Evolutionary conservation across 805 yeast species (phyloP).

Genomic region (Kuraishia hungarica): DNA sequence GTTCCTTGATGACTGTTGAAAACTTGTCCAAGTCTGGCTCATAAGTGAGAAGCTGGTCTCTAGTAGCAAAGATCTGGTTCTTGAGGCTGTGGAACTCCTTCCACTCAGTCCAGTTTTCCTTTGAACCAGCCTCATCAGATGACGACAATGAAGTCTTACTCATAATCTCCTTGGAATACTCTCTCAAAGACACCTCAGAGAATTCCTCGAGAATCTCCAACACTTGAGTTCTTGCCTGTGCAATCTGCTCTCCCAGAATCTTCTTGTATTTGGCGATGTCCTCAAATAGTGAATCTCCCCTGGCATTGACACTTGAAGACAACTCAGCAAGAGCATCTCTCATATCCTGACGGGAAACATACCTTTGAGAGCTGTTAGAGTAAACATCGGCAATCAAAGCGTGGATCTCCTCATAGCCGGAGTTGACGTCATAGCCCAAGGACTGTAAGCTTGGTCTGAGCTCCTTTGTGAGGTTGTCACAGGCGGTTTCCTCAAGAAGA

Average conservation of each 20-base stretch:
- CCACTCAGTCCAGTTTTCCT: constrained; percentile 42
- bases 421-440: constrained; percentile 16
- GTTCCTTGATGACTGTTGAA: constrained; percentile 23
- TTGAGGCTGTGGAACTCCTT: constrained; percentile 50
- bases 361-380: constrained; percentile 7
- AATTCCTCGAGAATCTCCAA: constrained; percentile 68
- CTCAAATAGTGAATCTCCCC: constrained; percentile 23
- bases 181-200: constrained; percentile 57
- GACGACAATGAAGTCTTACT: constrained; percentile 13
- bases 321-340: constrained; percentile 32
- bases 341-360: constrained; percentile 36
- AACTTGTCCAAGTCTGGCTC: constrained; percentile 22
- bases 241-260: constrained; percentile 22
- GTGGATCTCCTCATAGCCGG: constrained; percentile 20
- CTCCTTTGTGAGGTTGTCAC: constrained; percentile 18
- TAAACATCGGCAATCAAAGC: constrained; percentile 14
- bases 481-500: constrained; percentile 17
- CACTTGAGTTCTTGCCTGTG: constrained; percentile 29
- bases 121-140: constrained; percentile 1
- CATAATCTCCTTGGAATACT: constrained; percentile 54
- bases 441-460: constrained; percentile 26
- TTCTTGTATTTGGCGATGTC: constrained; percentile 21
- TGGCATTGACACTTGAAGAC: constrained; percentile 18
- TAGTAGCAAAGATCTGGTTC: constrained; percentile 39
- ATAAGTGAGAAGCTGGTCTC: constrained; percentile 40